A percentile compares a stretch with the other conserved stretches of the same genome.
These are phyloP conservation scores for Polytrichum formosum DNA, from an alignment of 225 moss, liverwort and hornwort genomes.

Conservation along the genomic window DNA sequence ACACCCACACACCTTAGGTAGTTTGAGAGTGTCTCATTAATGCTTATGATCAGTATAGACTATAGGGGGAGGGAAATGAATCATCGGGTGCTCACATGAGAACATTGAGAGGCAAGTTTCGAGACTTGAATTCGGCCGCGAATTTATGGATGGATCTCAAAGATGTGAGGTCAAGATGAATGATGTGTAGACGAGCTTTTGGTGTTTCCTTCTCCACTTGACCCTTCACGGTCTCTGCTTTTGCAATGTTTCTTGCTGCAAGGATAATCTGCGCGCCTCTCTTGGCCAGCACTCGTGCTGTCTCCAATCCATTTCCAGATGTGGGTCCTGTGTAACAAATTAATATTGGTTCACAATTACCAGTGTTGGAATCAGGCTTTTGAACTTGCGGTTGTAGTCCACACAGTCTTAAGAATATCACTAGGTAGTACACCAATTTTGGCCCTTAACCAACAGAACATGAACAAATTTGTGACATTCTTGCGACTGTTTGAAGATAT, in stretches of 20 bases:
- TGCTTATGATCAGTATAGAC: no score
- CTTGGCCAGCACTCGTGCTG: slow-evolving; percentile 18
- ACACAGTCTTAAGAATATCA: no score
- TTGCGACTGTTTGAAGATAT: no score
- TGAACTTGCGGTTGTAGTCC: no score
- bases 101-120: slow-evolving; percentile 12
- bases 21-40: no score
- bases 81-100: slow-evolving; percentile 7
- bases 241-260: slow-evolving; percentile 5
- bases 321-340: slow-evolving; percentile 7
- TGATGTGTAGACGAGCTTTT: slow-evolving; percentile 8
- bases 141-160: slow-evolving; percentile 11
- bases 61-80: no score
- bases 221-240: slow-evolving; percentile 11
- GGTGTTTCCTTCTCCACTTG: slow-evolving; percentile 7
- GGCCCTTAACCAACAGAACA: no score
- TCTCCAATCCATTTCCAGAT: slow-evolving; percentile 19
- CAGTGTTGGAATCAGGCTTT: no score
- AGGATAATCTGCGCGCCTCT: slow-evolving; percentile 19
- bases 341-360: no score
- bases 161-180: slow-evolving; percentile 15
- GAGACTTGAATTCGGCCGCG: slow-evolving; percentile 8
- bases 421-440: no score
- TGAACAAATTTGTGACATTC: no score
- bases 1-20: no score